phyloP scores from a whole-genome alignment of 2,329 filamentous ascomycete species.

The Verticillium tricorpus region DNA sequence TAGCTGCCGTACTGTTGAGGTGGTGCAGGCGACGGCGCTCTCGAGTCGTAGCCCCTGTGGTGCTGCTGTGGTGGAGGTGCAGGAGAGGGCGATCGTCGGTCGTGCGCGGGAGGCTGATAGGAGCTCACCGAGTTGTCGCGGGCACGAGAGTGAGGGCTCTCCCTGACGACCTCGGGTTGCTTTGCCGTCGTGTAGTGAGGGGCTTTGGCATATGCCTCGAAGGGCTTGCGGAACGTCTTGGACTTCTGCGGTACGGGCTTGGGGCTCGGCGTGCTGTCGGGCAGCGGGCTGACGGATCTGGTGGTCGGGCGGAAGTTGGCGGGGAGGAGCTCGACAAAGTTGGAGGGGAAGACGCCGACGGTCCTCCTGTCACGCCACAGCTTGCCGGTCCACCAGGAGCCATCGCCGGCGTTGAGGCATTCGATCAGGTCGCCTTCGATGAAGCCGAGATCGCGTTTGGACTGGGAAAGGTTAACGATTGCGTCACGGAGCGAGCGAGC shows the following conservation, averaged over 20 bases:
- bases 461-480: conserved; percentile 39
- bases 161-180: conserved; percentile 52
- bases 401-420: conserved; percentile 95
- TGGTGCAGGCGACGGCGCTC: conserved; percentile 22
- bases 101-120: conserved; percentile 14
- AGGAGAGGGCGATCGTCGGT: conserved; percentile 9
- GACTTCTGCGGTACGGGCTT: conserved; percentile 53
- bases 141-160: conserved; percentile 30
- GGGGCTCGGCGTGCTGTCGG: conserved; percentile 49
- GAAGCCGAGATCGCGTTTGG: conserved; percentile 91
- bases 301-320: conserved; percentile 76
- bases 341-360: conserved; percentile 91
- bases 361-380: conserved; percentile 85
- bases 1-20: conserved; percentile 1
- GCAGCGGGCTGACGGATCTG: conserved; percentile 56
- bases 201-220: conserved; percentile 62
- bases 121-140: conserved; percentile 39
- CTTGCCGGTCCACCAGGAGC: conserved; percentile 96
- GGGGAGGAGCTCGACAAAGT: conserved; percentile 89
- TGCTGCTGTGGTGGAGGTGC: conserved; percentile 6
- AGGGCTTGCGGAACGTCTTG: conserved; percentile 61
- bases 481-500: background rate
- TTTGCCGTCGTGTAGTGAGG: conserved; percentile 62
- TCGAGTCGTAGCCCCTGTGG: conserved; percentile 20
- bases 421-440: conserved; percentile 97